Evolutionary conservation across 208 protist species (phyloP).

Genomic region (Acanthamoeba lenticulata): DNA sequence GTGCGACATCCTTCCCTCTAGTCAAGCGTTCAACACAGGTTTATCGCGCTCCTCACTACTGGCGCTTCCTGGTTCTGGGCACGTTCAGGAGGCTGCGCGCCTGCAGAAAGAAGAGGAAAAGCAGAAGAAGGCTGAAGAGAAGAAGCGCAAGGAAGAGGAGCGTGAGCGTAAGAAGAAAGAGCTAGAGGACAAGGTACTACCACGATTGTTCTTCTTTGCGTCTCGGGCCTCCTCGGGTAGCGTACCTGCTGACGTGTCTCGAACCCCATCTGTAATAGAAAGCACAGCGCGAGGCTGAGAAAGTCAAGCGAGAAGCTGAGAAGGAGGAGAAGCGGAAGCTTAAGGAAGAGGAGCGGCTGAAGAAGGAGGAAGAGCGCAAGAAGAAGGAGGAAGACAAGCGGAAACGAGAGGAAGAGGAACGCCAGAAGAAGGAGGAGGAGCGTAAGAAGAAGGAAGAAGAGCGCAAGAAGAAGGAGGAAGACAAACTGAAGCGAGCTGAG

Average conservation of each 20-base stretch:
- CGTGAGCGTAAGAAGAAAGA: neutral
- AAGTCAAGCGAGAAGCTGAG: neutral
- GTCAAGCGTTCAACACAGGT: neutral
- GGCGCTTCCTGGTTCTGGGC: neutral
- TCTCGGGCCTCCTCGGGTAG: neutral
- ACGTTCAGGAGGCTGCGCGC: neutral
- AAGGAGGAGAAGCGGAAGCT: neutral
- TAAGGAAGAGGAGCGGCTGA: neutral
- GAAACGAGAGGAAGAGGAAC: neutral
- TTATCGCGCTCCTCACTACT: neutral
- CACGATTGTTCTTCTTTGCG: neutral
- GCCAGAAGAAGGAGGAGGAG: neutral
- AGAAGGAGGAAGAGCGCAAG: neutral
- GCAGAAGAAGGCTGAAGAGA: conserved; percentile 5
- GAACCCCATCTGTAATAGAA: neutral
- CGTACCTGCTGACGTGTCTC: neutral
- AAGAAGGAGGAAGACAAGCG: neutral
- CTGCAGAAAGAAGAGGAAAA: conserved; percentile 1
- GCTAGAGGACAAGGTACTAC: neutral
- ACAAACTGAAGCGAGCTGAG: neutral
- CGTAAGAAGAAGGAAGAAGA: neutral
- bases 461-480: neutral
- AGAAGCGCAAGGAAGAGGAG: neutral
- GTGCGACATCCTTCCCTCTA: neutral
- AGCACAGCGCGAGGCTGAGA: neutral